phyloP scores from a whole-genome alignment of 2,329 filamentous ascomycete genomes.

The Chrysoporthe puriensis region DNA sequence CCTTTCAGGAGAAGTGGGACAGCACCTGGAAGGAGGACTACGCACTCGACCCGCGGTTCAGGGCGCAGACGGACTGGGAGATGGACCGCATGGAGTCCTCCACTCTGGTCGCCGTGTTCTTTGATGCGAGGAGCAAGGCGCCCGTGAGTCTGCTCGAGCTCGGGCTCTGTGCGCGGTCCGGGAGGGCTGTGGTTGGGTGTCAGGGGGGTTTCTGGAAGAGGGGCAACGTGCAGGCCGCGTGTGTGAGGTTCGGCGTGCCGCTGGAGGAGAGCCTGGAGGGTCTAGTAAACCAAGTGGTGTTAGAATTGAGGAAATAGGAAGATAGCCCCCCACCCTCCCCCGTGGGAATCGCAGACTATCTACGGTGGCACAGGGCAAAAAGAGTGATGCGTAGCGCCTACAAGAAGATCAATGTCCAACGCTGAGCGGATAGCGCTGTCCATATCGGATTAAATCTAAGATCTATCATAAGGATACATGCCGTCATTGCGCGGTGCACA shows the following conservation, averaged over 20 bases:
- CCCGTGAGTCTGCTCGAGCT: conserved; percentile 65
- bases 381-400: background rate
- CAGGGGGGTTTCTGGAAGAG: conserved; percentile 56
- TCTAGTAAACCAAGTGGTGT: conserved; percentile 34
- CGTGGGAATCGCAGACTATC: no score
- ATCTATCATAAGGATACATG: conserved; percentile 27
- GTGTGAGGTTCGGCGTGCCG: conserved; percentile 49
- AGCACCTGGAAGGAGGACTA: conserved; percentile 54
- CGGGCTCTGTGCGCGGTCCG: conserved; percentile 51
- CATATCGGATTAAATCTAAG: conserved; percentile 16
- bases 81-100: conserved; percentile 57
- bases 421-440: conserved; percentile 9
- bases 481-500: conserved; percentile 4
- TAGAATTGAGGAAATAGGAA: background rate
- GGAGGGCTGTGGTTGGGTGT: conserved; percentile 58
- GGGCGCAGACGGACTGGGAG: conserved; percentile 64
- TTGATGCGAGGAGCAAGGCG: conserved; percentile 55
- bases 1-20: conserved; percentile 61
- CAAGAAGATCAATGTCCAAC: background rate
- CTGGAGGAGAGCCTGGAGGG: conserved; percentile 47
- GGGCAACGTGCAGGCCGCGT: conserved; percentile 65
- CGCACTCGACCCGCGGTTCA: conserved; percentile 47
- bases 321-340: no score
- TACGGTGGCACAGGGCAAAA: background rate
- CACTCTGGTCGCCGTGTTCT: conserved; percentile 60